phyloP scores from a whole-genome alignment of 164 flowering plant species.

The Kingdonia uniflora region DNA sequence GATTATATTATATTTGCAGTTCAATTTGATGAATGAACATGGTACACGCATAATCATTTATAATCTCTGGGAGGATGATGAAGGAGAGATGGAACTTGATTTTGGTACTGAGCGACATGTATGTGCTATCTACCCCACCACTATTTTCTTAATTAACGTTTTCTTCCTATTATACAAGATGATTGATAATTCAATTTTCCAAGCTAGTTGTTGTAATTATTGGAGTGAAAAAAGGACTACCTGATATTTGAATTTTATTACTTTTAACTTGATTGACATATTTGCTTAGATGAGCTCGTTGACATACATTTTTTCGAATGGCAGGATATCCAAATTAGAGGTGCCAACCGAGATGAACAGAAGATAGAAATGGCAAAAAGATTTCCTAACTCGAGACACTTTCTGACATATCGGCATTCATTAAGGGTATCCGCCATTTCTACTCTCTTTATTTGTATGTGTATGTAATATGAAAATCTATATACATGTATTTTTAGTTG shows the following conservation, averaged over 20 bases:
- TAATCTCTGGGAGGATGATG: constrained; percentile 90
- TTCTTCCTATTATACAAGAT: too few relatives aligned
- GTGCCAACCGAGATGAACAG: constrained; percentile 80
- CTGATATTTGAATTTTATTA: too few relatives aligned
- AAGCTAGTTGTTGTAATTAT: too few relatives aligned
- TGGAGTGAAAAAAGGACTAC: too few relatives aligned
- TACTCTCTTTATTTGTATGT: neutral
- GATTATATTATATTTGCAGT: constrained; percentile 35
- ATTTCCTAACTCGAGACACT: constrained; percentile 70
- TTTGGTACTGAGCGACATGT: constrained; percentile 61
- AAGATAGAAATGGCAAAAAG: constrained; percentile 63
- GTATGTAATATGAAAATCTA: too few relatives aligned
- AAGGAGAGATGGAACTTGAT: constrained; percentile 70
- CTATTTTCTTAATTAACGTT: neutral
- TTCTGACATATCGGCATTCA: constrained; percentile 76
- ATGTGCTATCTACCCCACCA: constrained; percentile 5
- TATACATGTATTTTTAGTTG: too few relatives aligned
- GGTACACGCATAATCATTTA: constrained; percentile 77
- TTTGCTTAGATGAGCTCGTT: too few relatives aligned
- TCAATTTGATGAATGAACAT: constrained; percentile 41
- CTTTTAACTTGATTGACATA: too few relatives aligned
- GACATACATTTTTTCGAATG: neutral
- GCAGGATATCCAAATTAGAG: constrained; percentile 86
- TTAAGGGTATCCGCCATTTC: constrained; percentile 42
- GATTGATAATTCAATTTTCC: too few relatives aligned